Evolutionary conservation across 164 flowering plant genomes (phyloP).

Genomic region (Vitis riparia): DNA sequence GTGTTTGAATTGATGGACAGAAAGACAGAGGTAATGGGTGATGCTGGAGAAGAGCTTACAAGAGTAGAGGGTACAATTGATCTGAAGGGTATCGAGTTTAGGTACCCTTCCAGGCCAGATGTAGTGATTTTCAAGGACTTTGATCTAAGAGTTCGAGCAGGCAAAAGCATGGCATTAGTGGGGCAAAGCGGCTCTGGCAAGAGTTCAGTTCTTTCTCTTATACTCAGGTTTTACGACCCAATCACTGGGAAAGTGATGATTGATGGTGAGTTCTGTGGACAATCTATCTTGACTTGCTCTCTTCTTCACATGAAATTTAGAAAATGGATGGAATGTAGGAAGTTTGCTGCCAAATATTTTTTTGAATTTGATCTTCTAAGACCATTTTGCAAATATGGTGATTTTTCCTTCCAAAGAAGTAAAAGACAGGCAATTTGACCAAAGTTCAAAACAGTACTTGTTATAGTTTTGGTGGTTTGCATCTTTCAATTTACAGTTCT

Average conservation of each 20-base stretch:
- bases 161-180: conserved; percentile 91
- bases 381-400: too few relatives aligned
- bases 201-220: conserved; percentile 87
- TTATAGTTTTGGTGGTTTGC: too few relatives aligned
- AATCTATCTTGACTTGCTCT: not conserved
- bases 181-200: conserved; percentile 98
- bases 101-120: conserved; percentile 92
- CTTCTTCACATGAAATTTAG: too few relatives aligned
- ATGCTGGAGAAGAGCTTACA: conserved; percentile 68
- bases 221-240: conserved; percentile 89
- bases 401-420: too few relatives aligned
- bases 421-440: too few relatives aligned
- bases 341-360: too few relatives aligned
- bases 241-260: conserved; percentile 75
- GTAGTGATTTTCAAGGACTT: conserved; percentile 74
- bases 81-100: conserved; percentile 62
- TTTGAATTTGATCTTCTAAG: too few relatives aligned
- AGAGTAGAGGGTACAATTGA: conserved; percentile 80
- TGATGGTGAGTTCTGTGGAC: conserved; percentile 57
- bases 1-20: conserved; percentile 84
- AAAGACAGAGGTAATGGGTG: conserved; percentile 58
- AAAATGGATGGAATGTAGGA: too few relatives aligned
- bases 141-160: conserved; percentile 63
- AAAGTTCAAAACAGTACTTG: too few relatives aligned
- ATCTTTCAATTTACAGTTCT: too few relatives aligned